phyloP scores from a whole-genome alignment of 2,329 filamentous ascomycete species.

The Atkinsonella texensis region DNA sequence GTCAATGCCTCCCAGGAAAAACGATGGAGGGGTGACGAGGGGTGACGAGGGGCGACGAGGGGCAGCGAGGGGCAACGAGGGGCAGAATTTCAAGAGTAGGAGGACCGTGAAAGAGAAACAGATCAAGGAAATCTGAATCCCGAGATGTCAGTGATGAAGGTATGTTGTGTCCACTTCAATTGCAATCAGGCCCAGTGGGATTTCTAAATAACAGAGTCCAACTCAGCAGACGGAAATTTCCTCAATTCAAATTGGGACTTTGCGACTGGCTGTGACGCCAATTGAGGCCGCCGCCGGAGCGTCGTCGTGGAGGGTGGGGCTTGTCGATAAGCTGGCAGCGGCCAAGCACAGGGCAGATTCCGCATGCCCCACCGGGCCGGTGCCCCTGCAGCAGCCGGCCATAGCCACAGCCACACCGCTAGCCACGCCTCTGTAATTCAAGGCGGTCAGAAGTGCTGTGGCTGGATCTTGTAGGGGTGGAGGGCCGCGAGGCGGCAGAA shows the following conservation, averaged over 20 bases:
- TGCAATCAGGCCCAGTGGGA: conserved; percentile 3
- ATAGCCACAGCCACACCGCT: not conserved
- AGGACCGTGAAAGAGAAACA: not conserved
- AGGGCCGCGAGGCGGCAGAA: conserved; percentile 2
- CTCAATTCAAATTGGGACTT: not conserved
- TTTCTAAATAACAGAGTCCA: not conserved
- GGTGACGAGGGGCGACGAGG: conserved; percentile 4
- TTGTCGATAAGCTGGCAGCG: conserved; percentile 2
- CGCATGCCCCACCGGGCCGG: not conserved
- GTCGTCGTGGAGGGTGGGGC: conserved; percentile 10
- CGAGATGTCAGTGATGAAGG: conserved; percentile 2
- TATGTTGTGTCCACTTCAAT: no score
- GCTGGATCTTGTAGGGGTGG: not conserved
- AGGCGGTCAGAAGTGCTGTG: conserved; percentile 7
- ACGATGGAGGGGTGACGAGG: not conserved
- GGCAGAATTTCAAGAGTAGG: not conserved
- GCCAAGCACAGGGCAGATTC: not conserved
- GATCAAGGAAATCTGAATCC: not conserved
- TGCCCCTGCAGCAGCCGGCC: not conserved
- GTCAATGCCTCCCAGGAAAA: not conserved
- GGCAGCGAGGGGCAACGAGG: not conserved
- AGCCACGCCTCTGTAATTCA: not conserved
- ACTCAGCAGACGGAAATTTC: not conserved
- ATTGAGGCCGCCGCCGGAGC: not conserved
- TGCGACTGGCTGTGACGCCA: not conserved